These are phyloP conservation scores for Thyridium curvatum DNA, from an alignment of 2,329 filamentous ascomycete genomes.

Conservation along the genomic window DNA sequence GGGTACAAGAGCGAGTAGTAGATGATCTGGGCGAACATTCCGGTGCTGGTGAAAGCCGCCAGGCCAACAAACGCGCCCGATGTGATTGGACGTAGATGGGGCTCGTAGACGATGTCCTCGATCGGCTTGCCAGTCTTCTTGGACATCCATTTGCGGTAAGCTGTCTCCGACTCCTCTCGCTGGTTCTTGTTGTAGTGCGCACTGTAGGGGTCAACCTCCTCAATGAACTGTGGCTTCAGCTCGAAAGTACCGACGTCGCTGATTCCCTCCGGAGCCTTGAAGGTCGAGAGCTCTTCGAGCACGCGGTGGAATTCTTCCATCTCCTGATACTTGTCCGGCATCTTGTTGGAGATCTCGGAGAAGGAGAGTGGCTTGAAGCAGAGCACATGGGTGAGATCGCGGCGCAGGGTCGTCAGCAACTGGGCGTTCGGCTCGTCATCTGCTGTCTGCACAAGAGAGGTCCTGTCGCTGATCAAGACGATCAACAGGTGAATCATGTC, in stretches of 20 bases:
- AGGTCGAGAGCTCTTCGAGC: slow-evolving; percentile 80
- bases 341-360: slow-evolving; percentile 78
- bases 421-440: slow-evolving; percentile 24
- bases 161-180: slow-evolving; percentile 86
- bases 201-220: slow-evolving; percentile 90
- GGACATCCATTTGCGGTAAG: slow-evolving; percentile 81
- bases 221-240: slow-evolving; percentile 77
- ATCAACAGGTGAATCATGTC: slow-evolving; percentile 94
- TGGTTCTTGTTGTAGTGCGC: slow-evolving; percentile 97
- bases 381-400: slow-evolving; percentile 87
- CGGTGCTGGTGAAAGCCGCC: slow-evolving; percentile 72
- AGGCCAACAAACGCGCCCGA: slow-evolving; percentile 73
- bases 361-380: slow-evolving; percentile 96
- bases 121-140: slow-evolving; percentile 76
- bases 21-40: slow-evolving; percentile 83
- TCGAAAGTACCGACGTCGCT: slow-evolving; percentile 94
- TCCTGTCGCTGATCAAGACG: slow-evolving; percentile 82
- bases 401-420: slow-evolving; percentile 66
- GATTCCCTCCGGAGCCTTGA: slow-evolving; percentile 83
- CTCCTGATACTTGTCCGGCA: slow-evolving; percentile 86
- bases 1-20: slow-evolving; percentile 84
- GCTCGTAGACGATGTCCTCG: slow-evolving; percentile 87
- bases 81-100: slow-evolving; percentile 68
- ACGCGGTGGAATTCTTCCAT: slow-evolving; percentile 82
- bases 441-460: slow-evolving; percentile 57